Percentiles rank a stretch among this genome's conserved stretches.
Evolutionary conservation across 345 rosid species (phyloP).

Genomic region (Hibiscus syriacus): DNA sequence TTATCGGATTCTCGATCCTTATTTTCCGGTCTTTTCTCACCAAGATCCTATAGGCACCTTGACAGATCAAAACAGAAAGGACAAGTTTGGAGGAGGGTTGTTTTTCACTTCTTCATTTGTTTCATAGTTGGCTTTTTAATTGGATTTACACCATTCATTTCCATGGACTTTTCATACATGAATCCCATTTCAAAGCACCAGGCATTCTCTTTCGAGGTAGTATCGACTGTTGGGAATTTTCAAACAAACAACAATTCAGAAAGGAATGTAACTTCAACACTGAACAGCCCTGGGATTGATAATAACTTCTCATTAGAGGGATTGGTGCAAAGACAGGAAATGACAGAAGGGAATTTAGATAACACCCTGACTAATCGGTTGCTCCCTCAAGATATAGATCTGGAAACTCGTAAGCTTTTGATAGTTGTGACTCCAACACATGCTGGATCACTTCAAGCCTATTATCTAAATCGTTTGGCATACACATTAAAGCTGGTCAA

Average conservation of each 20-base stretch:
- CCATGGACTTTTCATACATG: slow-evolving; percentile 21
- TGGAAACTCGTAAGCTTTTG: slow-evolving; percentile 31
- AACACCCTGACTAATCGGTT: slow-evolving; percentile 11
- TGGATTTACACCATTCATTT: slow-evolving; percentile 41
- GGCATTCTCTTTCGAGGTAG: slow-evolving; percentile 30
- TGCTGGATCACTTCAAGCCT: slow-evolving; percentile 34
- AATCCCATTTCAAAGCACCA: slow-evolving; percentile 24
- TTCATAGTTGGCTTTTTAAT: slow-evolving; percentile 44
- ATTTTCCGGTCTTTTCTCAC: slow-evolving; percentile 22
- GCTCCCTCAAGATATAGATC: slow-evolving; percentile 14
- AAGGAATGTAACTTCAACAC: slow-evolving; percentile 4
- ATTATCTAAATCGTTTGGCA: slow-evolving; percentile 42
- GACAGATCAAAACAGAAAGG: slow-evolving; percentile 43
- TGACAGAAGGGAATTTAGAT: background rate
- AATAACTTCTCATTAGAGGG: slow-evolving; percentile 16
- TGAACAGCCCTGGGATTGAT: background rate
- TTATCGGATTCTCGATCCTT: slow-evolving; percentile 32
- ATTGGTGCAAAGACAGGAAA: slow-evolving; percentile 11
- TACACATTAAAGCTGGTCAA: slow-evolving; percentile 35
- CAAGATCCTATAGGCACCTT: slow-evolving; percentile 29
- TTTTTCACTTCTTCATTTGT: slow-evolving; percentile 38
- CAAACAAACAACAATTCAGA: slow-evolving; percentile 12
- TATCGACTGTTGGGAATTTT: slow-evolving; percentile 19
- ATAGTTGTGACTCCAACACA: slow-evolving; percentile 50
- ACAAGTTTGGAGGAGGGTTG: slow-evolving; percentile 43